Conservation (phyloP, 2,329 filamentous ascomycete genomes). For the Neofusicoccum sp. region DNA sequence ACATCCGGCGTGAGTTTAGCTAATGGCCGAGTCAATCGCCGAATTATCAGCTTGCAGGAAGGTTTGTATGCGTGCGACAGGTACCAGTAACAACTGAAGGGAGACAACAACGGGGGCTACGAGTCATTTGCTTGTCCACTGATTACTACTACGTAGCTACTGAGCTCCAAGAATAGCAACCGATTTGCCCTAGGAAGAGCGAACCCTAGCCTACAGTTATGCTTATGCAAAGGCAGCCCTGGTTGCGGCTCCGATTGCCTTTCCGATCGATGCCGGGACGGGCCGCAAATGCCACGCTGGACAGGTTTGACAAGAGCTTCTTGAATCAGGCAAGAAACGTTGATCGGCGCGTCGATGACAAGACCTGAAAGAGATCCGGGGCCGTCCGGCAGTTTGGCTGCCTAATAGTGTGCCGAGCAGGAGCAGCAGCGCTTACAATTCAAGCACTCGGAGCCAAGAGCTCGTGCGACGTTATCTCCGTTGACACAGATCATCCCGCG, state of each 20-base stretch:
- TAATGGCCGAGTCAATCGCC: not conserved
- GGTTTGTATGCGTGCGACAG: too few relatives aligned
- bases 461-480: not conserved
- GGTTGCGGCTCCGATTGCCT: constrained; percentile 6
- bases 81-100: too few relatives aligned
- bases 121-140: too few relatives aligned
- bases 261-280: constrained; percentile 16
- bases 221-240: not conserved
- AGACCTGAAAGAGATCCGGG: not conserved
- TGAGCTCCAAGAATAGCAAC: too few relatives aligned
- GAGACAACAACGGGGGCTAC: too few relatives aligned
- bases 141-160: too few relatives aligned
- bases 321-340: not conserved
- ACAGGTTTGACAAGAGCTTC: not conserved
- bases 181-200: not conserved
- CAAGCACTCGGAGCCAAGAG: not conserved
- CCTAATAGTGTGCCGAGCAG: not conserved
- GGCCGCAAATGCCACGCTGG: not conserved
- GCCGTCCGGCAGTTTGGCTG: not conserved
- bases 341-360: not conserved
- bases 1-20: not conserved
- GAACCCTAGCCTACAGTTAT: not conserved
- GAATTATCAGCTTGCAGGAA: too few relatives aligned
- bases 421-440: not conserved
- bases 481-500: not conserved